These are phyloP conservation scores for Elaeis oleifera DNA, from an alignment of 202 grass and related monocot species.

Conservation along the genomic window DNA sequence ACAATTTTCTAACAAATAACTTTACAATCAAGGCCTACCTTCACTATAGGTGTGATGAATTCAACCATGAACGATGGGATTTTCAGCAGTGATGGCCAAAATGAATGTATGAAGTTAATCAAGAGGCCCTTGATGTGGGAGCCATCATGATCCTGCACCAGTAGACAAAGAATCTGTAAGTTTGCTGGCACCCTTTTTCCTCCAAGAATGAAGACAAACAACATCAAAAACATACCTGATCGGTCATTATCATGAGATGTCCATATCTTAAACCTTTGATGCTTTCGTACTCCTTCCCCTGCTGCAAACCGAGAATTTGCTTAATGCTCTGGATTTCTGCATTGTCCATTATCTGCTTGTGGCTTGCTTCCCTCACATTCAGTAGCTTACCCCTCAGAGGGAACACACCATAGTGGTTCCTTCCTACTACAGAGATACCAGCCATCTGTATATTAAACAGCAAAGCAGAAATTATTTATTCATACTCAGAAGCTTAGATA, in stretches of 20 bases:
- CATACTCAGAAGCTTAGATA: not conserved
- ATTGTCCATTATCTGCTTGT: slow-evolving; percentile 84
- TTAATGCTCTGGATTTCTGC: slow-evolving; percentile 78
- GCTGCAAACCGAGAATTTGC: slow-evolving; percentile 85
- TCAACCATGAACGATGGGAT: slow-evolving; percentile 78
- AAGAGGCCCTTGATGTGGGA: slow-evolving; percentile 88
- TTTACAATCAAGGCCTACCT: slow-evolving; percentile 24
- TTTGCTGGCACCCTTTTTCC: not conserved
- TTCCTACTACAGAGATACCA: slow-evolving; percentile 55
- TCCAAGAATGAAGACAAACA: not conserved
- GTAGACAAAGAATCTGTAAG: not conserved
- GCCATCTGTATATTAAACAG: slow-evolving; percentile 52
- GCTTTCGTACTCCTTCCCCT: slow-evolving; percentile 61
- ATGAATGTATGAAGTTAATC: slow-evolving; percentile 79
- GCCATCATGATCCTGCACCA: slow-evolving; percentile 79
- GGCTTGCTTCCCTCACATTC: slow-evolving; percentile 79
- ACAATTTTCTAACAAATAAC: not conserved
- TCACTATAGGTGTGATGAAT: slow-evolving; percentile 88
- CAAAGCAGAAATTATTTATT: slow-evolving; percentile 1
- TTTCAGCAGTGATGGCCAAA: slow-evolving; percentile 85
- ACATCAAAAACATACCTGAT: slow-evolving; percentile 46
- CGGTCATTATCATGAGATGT: slow-evolving; percentile 99
- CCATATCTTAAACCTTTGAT: slow-evolving; percentile 89
- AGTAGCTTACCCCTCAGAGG: slow-evolving; percentile 82
- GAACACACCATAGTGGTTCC: slow-evolving; percentile 80